phyloP scores from a whole-genome alignment of 495 filamentous ascomycete genomes.

The Aspergillus indologenus region DNA sequence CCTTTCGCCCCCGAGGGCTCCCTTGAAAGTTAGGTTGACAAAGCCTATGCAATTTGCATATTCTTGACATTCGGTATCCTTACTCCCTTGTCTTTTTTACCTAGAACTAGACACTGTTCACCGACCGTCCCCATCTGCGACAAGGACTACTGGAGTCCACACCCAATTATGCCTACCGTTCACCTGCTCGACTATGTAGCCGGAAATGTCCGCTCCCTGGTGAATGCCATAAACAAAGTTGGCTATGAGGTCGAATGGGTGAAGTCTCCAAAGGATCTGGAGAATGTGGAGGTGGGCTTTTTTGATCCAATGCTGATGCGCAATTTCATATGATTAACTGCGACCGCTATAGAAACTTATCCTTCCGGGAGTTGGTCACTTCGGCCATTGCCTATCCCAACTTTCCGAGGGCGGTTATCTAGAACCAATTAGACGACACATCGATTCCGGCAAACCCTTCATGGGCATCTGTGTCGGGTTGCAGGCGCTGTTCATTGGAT shows the following conservation, averaged over 20 bases:
- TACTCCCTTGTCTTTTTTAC: neutral
- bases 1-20: neutral
- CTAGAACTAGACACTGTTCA: neutral
- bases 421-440: conserved; percentile 73
- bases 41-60: neutral
- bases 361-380: conserved; percentile 93
- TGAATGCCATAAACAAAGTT: conserved; percentile 93
- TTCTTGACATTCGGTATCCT: neutral
- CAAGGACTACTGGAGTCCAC: neutral
- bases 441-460: conserved; percentile 86
- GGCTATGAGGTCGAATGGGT: conserved; percentile 95
- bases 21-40: neutral
- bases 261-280: conserved; percentile 75
- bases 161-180: conserved; percentile 71
- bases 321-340: conserved; percentile 21
- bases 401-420: conserved; percentile 76
- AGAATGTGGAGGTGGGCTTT: conserved; percentile 69
- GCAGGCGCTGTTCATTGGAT: conserved; percentile 84
- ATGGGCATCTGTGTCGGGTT: conserved; percentile 97
- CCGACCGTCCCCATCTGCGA: neutral
- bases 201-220: conserved; percentile 90
- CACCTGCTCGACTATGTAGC: conserved; percentile 85
- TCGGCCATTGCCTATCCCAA: conserved; percentile 89
- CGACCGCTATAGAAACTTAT: conserved; percentile 66
- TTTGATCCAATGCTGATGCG: neutral